Evolutionary conservation across 768 basidiomycete species (phyloP), one percentile per base, ranked within the genome.

Genomic region (Suillus lakei): DNA sequence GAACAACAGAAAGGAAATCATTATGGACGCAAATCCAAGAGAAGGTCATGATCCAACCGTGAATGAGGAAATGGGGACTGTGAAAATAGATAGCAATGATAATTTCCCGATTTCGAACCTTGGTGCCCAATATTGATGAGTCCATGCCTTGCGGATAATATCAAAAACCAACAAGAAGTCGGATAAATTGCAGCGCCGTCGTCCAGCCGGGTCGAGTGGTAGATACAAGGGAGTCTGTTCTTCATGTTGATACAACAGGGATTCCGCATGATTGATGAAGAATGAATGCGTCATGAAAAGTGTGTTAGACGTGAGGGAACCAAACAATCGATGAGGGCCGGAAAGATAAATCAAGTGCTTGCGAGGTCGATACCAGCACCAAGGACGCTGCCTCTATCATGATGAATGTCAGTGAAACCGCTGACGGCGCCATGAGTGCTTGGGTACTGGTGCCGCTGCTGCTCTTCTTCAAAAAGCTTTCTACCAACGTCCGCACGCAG

Each of bases 381-480:
- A 51, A 77, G 60, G 56, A 74, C 60, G 55, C 66, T 67, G 26
- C 48, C 68, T 68, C 70, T 73, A 60, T 77, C 77, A 64, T 67
- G 74, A 21, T 74, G 69, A 56, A 72, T 58, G 48, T 78, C 75
- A 28, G 23, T 48, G 55, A 66, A 73, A 51, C 64, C 55, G 60
- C 68, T 65, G 6, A 70, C 23, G 26, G 62, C 13, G 16, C 66
- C 16, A 28, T 34, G 55, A 61, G 54, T 46, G n/a, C 60, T 60
- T 23, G 67, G 28, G 51, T 75, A 70, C 2, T 73, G 75, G 32
- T 78, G 81, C 60, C 86, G 82, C 71, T 85, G 79, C 68, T 88
- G 86, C 71, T 91, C 88, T 70, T 88, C 90, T 69, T 91, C 90
- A 71, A 91, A 91, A 64, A 91, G 76, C 73, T 85, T 87, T 60